These are phyloP conservation scores for Hortiboletus flavorubellus DNA, from an alignment of 768 basidiomycete species.

Conservation along the genomic window DNA sequence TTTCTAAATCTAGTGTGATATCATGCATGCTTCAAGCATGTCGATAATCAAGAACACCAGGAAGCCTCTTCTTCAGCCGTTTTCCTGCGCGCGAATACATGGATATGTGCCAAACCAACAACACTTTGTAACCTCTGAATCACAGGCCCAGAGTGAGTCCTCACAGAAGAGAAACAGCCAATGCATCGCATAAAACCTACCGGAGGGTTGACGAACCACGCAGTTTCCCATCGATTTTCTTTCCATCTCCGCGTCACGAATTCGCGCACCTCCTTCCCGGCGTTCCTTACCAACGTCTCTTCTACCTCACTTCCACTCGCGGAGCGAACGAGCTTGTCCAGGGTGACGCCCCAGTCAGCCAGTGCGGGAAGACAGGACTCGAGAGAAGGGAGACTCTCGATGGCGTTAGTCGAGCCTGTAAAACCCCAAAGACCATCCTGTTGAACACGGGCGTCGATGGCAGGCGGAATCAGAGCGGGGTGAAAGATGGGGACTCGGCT, in stretches of 20 bases:
- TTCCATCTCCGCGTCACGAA: constrained; percentile 68
- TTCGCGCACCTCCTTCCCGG: constrained; percentile 54
- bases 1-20: constrained; percentile 1
- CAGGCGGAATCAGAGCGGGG: constrained; percentile 46
- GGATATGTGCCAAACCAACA: constrained; percentile 77
- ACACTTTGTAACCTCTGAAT: constrained; percentile 77
- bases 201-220: constrained; percentile 89
- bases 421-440: constrained; percentile 85
- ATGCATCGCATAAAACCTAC: constrained; percentile 40
- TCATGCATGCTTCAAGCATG: background rate
- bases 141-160: background rate
- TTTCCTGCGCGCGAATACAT: constrained; percentile 75
- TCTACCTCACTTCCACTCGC: constrained; percentile 50
- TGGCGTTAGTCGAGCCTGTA: constrained; percentile 55
- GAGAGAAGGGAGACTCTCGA: constrained; percentile 58
- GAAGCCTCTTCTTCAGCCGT: constrained; percentile 17
- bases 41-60: constrained; percentile 13
- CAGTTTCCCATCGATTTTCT: constrained; percentile 80
- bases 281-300: constrained; percentile 45
- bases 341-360: constrained; percentile 67
- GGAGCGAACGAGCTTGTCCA: constrained; percentile 56
- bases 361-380: constrained; percentile 57
- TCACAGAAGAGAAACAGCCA: background rate
- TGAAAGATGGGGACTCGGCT: constrained; percentile 71
- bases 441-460: constrained; percentile 54